A percentile compares a stretch with the other conserved stretches of the same genome.
Conservation (phyloP, 768 basidiomycete species). For the Daedaleopsis nitida region DNA sequence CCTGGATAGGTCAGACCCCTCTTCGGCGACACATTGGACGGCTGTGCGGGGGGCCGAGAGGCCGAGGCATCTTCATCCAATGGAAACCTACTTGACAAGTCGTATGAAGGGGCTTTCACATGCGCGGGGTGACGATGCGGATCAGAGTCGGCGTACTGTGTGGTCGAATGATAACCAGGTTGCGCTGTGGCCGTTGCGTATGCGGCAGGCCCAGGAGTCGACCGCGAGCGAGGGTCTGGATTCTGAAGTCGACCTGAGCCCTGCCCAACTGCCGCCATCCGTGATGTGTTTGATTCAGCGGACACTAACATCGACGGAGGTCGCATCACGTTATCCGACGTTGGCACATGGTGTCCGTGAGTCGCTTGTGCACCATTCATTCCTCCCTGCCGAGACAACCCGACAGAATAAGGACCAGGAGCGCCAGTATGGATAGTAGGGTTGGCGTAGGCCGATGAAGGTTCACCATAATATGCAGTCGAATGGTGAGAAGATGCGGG, state of each 20-base stretch:
- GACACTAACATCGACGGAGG: constrained; percentile 12
- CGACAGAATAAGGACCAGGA: neutral
- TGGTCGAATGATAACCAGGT: neutral
- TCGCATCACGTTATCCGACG: constrained; percentile 15
- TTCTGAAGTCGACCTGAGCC: constrained; percentile 3
- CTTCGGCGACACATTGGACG: constrained; percentile 14
- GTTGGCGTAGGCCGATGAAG: constrained; percentile 1
- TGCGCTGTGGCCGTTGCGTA: neutral
- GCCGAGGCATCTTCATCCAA: constrained; percentile 7
- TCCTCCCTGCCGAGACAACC: constrained; percentile 3
- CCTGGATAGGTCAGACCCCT: constrained; percentile 16
- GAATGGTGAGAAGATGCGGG: neutral
- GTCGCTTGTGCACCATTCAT: neutral
- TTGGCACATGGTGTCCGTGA: constrained; percentile 4
- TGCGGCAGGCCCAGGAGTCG: constrained; percentile 3
- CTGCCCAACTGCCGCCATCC: neutral
- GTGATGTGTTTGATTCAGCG: constrained; percentile 8
- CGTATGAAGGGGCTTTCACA: neutral
- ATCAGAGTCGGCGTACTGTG: neutral
- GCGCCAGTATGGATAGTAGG: neutral
- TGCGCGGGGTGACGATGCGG: constrained; percentile 2
- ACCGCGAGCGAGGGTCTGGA: constrained; percentile 7
- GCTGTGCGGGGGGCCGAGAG: neutral
- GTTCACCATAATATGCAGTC: neutral
- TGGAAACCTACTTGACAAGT: constrained; percentile 5